Conservation (phyloP, 352 stramenopile genomes). For the Phytophthora cactorum region DNA sequence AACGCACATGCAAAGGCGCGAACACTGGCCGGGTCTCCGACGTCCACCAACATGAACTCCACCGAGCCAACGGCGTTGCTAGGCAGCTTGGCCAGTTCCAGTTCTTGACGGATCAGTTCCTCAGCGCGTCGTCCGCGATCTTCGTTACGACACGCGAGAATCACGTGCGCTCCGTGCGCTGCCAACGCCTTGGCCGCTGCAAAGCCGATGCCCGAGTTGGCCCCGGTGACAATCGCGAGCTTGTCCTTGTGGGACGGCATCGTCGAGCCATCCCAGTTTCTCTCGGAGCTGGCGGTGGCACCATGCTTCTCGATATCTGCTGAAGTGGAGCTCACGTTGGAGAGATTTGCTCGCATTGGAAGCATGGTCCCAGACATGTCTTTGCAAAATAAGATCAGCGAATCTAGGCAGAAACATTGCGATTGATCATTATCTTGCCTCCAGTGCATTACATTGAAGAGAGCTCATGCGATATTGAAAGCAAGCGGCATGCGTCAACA, state of each 20-base stretch:
- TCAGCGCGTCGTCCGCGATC: constrained; percentile 35
- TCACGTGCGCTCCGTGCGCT: constrained; percentile 62
- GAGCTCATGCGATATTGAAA: neutral
- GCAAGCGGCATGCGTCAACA: too few relatives aligned
- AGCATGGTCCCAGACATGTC: constrained; percentile 5
- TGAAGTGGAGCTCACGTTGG: constrained; percentile 2
- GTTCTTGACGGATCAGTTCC: constrained; percentile 33
- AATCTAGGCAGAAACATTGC: constrained; percentile 33
- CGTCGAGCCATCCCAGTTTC: constrained; percentile 31
- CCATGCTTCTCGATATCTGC: constrained; percentile 19
- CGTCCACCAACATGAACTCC: constrained; percentile 59
- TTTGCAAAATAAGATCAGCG: constrained; percentile 35
- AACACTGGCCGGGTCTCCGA: constrained; percentile 45
- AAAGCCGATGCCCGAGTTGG: constrained; percentile 82
- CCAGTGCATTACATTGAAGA: too few relatives aligned
- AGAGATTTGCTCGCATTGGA: constrained; percentile 23
- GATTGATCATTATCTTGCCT: neutral
- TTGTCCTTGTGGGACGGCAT: constrained; percentile 55
- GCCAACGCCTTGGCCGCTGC: constrained; percentile 64
- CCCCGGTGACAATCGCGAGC: constrained; percentile 74
- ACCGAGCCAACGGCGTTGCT: constrained; percentile 39
- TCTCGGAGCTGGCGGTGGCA: constrained; percentile 8
- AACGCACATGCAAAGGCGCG: constrained; percentile 47
- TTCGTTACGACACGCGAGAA: constrained; percentile 77
- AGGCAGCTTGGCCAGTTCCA: constrained; percentile 19